A percentile compares a stretch with the other conserved stretches of the same genome.
Conservation (phyloP, 208 protist species). For the Leishmania martiniquensis region DNA sequence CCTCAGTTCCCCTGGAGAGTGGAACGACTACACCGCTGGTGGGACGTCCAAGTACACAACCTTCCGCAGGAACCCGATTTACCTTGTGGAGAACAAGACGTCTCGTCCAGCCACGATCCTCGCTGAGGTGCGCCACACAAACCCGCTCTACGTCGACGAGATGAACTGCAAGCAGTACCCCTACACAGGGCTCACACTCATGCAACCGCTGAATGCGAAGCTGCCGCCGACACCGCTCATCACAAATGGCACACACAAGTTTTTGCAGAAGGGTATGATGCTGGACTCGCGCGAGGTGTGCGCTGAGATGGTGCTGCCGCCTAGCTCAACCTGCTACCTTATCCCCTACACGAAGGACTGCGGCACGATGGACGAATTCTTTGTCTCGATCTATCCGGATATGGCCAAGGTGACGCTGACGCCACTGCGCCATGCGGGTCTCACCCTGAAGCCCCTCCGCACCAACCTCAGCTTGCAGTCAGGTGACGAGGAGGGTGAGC, state of each 20-base stretch:
- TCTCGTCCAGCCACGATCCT: constrained; percentile 66
- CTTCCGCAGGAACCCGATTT: constrained; percentile 89
- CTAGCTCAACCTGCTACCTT: constrained; percentile 78
- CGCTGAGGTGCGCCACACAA: constrained; percentile 63
- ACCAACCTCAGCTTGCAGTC: constrained; percentile 34
- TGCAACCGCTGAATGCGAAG: constrained; percentile 68
- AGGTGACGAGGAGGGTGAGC: constrained; percentile 36
- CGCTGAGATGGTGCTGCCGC: constrained; percentile 74
- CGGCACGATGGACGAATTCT: constrained; percentile 64
- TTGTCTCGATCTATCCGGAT: constrained; percentile 84
- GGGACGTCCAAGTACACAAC: constrained; percentile 83
- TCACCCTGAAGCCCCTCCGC: constrained; percentile 57
- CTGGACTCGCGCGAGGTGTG: constrained; percentile 82
- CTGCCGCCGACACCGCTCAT: constrained; percentile 73
- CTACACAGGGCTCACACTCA: constrained; percentile 76
- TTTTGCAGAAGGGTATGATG: constrained; percentile 84
- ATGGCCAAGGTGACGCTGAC: constrained; percentile 79
- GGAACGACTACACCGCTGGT: constrained; percentile 66
- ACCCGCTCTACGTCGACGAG: constrained; percentile 58
- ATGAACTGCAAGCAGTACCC: constrained; percentile 76
- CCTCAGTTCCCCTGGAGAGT: constrained; percentile 69
- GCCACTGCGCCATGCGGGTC: constrained; percentile 64
- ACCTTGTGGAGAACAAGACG: constrained; percentile 83
- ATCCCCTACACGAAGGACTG: constrained; percentile 84
- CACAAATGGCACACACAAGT: constrained; percentile 71